A percentile compares a stretch with the other conserved stretches of the same genome.
Conservation (phyloP, 495 filamentous ascomycete genomes). For the Penicillium coffeae region DNA sequence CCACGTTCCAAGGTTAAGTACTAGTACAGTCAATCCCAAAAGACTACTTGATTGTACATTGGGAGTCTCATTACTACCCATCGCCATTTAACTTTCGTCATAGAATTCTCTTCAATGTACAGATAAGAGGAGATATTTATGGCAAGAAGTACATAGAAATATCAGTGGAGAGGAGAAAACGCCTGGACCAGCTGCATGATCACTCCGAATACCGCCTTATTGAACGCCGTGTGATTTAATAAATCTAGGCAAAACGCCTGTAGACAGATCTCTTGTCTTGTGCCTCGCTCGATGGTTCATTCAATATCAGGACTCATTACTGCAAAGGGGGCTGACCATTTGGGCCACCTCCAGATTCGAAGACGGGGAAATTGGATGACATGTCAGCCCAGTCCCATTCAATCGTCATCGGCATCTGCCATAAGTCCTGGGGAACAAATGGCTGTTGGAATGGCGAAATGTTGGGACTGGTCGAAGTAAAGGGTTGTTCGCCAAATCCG, state of each 20-base stretch:
- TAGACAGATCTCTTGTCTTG: not conserved
- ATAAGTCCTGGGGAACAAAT: slow-evolving; percentile 93
- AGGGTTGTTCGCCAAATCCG: slow-evolving; percentile 42
- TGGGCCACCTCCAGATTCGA: slow-evolving; percentile 26
- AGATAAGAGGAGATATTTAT: not conserved
- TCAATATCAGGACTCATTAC: slow-evolving; percentile 15
- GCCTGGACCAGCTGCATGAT: not conserved
- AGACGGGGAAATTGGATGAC: slow-evolving; percentile 47
- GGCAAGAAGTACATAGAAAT: not conserved
- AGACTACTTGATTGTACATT: no score
- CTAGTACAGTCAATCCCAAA: no score
- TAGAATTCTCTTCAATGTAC: slow-evolving; percentile 3
- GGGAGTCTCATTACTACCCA: slow-evolving; percentile 1
- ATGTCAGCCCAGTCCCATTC: slow-evolving; percentile 99
- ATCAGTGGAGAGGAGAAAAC: slow-evolving; percentile 1
- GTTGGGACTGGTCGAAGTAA: slow-evolving; percentile 36
- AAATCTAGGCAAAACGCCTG: not conserved
- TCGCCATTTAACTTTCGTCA: slow-evolving; percentile 1
- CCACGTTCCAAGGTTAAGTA: no score
- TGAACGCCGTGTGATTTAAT: not conserved
- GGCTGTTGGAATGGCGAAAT: slow-evolving; percentile 73
- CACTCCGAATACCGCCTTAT: not conserved
- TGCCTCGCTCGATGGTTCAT: not conserved
- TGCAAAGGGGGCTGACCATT: slow-evolving; percentile 22
- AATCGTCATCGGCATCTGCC: slow-evolving; percentile 92